A percentile compares a stretch with the other conserved stretches of the same genome.
Evolutionary conservation across 108 stramenopile species (phyloP).

Genomic region (Cylindrotheca closterium): DNA sequence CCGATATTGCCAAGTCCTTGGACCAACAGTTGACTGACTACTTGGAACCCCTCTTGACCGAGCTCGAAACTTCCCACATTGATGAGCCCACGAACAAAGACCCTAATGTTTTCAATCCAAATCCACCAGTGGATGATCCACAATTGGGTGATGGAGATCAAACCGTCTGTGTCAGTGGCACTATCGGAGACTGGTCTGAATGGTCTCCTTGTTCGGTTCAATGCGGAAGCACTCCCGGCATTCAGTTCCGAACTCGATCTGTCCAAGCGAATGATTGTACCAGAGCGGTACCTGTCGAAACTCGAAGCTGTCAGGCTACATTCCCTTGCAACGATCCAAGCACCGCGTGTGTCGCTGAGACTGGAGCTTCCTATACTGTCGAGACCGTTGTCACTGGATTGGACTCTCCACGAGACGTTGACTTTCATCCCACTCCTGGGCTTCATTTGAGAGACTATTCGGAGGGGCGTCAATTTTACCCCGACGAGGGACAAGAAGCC

Average conservation of each 20-base stretch:
- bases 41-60: slow-evolving; percentile 24
- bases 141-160: background rate
- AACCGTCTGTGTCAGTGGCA: background rate
- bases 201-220: slow-evolving; percentile 42
- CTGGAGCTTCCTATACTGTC: slow-evolving; percentile 10
- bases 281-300: too few species aligned
- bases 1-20: slow-evolving; percentile 33
- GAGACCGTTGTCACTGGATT: slow-evolving; percentile 24
- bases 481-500: slow-evolving; percentile 36
- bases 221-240: slow-evolving; percentile 30
- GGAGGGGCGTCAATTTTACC: slow-evolving; percentile 32
- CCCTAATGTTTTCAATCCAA: background rate
- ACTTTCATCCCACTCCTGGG: slow-evolving; percentile 48
- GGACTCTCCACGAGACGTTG: slow-evolving; percentile 6
- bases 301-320: too few species aligned
- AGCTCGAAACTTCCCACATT: background rate
- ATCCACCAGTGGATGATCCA: too few species aligned
- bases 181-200: slow-evolving; percentile 27
- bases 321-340: too few species aligned
- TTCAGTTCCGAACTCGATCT: slow-evolving; percentile 42
- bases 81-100: background rate
- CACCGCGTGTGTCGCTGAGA: background rate
- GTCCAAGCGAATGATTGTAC: too few species aligned
- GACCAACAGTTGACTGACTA: slow-evolving; percentile 28
- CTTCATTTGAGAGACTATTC: slow-evolving; percentile 39